phyloP scores from a whole-genome alignment of 495 filamentous ascomycete genomes.

The Hypoxylon trugodes region DNA sequence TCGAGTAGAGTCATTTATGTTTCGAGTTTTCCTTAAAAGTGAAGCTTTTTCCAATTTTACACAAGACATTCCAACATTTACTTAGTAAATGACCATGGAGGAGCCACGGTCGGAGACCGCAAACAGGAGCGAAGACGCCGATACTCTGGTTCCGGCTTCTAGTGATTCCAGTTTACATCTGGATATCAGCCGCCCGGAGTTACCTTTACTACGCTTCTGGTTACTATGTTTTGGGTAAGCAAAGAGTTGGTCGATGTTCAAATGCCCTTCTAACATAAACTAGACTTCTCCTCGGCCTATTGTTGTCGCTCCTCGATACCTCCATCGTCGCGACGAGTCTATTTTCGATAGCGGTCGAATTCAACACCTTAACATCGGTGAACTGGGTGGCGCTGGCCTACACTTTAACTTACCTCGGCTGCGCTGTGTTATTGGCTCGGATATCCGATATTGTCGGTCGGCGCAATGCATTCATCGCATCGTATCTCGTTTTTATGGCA shows the following conservation, averaged over 20 bases:
- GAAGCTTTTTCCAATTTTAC: not conserved
- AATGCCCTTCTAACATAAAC: slow-evolving; percentile 16
- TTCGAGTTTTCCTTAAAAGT: slow-evolving; percentile 11
- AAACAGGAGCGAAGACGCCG: slow-evolving; percentile 17
- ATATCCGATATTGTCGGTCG: slow-evolving; percentile 63
- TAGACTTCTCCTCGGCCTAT: slow-evolving; percentile 42
- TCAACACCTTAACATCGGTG: slow-evolving; percentile 44
- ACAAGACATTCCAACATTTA: not conserved
- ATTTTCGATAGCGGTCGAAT: slow-evolving; percentile 53
- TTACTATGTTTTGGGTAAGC: slow-evolving; percentile 37
- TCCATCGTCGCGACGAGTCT: slow-evolving; percentile 59
- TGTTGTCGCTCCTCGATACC: slow-evolving; percentile 53
- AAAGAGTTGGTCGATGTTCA: not conserved
- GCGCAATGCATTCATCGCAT: slow-evolving; percentile 54
- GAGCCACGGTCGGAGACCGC: not conserved
- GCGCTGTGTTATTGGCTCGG: slow-evolving; percentile 57
- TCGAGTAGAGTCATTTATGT: slow-evolving; percentile 8
- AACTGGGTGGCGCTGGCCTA: slow-evolving; percentile 61
- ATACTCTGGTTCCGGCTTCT: slow-evolving; percentile 13
- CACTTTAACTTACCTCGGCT: slow-evolving; percentile 55
- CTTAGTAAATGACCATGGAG: slow-evolving; percentile 6
- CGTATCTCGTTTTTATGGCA: slow-evolving; percentile 60
- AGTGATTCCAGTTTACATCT: slow-evolving; percentile 19
- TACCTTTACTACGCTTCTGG: slow-evolving; percentile 28
- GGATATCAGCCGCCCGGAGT: slow-evolving; percentile 17